Percentiles rank a stretch among this genome's conserved stretches.
Conservation (phyloP, 164 flowering plant genomes). For the Piper betle region DNA sequence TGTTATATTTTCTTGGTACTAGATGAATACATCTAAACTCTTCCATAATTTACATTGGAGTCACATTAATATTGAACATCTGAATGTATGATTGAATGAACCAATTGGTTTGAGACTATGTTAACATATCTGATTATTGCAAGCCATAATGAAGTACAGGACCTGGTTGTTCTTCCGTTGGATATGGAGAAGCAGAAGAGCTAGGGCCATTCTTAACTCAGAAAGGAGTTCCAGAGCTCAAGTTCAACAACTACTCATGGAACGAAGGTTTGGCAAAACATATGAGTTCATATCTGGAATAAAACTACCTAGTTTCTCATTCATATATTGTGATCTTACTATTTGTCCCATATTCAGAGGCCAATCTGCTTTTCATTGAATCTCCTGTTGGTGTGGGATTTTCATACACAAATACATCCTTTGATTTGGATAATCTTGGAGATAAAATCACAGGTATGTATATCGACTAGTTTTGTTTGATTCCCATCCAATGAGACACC, state of each 20-base stretch:
- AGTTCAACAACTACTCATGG: conserved; percentile 9
- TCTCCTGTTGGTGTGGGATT: conserved; percentile 15
- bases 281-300: neutral
- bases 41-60: too few relatives aligned
- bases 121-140: too few relatives aligned
- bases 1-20: too few relatives aligned
- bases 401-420: conserved; percentile 12
- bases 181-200: conserved; percentile 15
- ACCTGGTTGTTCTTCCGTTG: conserved; percentile 18
- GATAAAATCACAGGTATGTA: conserved; percentile 9
- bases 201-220: conserved; percentile 13
- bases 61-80: too few relatives aligned
- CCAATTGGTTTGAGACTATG: too few relatives aligned
- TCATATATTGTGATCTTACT: neutral
- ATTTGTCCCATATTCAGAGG: conserved; percentile 5
- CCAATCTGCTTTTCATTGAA: conserved; percentile 15
- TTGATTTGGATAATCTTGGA: conserved; percentile 1
- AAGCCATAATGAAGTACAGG: conserved; percentile 2
- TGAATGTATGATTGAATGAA: too few relatives aligned
- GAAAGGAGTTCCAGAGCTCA: conserved; percentile 6
- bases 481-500: too few relatives aligned
- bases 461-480: neutral
- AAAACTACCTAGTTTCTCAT: neutral
- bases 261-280: conserved; percentile 4
- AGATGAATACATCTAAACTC: too few relatives aligned